A percentile compares a stretch with the other conserved stretches of the same genome.
These are phyloP conservation scores for Barbarea vulgaris DNA, from an alignment of 345 rosid species.

Conservation along the genomic window DNA sequence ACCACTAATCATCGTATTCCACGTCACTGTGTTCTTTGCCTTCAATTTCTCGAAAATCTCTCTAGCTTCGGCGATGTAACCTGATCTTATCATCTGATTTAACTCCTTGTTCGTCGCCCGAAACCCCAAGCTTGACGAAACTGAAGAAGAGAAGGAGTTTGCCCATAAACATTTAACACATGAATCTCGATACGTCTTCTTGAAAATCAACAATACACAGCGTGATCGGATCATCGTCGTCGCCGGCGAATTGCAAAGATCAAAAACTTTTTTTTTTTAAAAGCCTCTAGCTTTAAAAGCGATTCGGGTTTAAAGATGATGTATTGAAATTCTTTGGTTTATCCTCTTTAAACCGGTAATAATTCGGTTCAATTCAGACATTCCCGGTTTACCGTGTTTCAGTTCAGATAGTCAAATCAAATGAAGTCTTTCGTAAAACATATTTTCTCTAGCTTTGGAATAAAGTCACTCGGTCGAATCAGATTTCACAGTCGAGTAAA, in stretches of 20 bases:
- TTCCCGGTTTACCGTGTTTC: background rate
- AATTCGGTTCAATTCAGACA: background rate
- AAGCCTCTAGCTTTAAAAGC: background rate
- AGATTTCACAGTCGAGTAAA: background rate
- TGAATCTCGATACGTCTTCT: background rate
- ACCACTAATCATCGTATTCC: slow-evolving; percentile 71
- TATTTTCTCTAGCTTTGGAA: background rate
- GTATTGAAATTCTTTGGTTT: background rate
- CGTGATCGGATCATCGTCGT: slow-evolving; percentile 32
- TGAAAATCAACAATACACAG: background rate
- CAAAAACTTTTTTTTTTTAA: background rate
- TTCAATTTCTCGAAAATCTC: slow-evolving; percentile 46
- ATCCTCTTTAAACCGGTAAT: background rate
- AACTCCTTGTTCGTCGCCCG: slow-evolving; percentile 49
- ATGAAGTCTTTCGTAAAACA: no score
- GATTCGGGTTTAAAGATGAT: background rate
- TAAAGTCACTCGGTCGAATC: background rate
- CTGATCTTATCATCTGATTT: slow-evolving; percentile 49
- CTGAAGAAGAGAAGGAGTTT: slow-evolving; percentile 22
- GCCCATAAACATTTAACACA: background rate
- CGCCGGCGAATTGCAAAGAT: slow-evolving; percentile 25
- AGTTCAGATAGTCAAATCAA: background rate
- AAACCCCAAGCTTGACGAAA: slow-evolving; percentile 34
- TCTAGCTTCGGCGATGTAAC: slow-evolving; percentile 57
- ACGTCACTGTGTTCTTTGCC: slow-evolving; percentile 52